These are phyloP conservation scores for Phyllachora maydis DNA, from an alignment of 2,329 filamentous ascomycete species.

Conservation along the genomic window DNA sequence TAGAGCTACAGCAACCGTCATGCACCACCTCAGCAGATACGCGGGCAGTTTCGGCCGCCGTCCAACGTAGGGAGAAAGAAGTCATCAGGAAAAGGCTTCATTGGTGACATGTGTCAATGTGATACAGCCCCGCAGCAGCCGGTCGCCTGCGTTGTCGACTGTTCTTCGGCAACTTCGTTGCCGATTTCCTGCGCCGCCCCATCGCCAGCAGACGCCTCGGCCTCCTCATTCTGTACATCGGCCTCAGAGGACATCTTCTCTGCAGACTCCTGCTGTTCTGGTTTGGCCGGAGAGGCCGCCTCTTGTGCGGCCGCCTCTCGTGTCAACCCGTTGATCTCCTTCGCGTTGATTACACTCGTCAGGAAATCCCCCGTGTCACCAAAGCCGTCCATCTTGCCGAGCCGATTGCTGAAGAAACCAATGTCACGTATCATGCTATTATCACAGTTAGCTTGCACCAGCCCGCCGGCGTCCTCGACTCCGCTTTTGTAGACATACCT, in stretches of 20 bases:
- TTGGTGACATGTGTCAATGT: too few species aligned
- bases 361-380: constrained; percentile 53
- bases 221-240: background rate
- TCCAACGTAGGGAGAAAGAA: too few species aligned
- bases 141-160: too few species aligned
- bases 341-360: constrained; percentile 40
- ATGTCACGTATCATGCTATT: constrained; percentile 57
- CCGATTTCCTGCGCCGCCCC: background rate
- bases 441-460: constrained; percentile 1
- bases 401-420: constrained; percentile 46
- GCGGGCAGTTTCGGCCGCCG: too few species aligned
- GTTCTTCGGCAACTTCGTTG: too few species aligned
- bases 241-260: background rate
- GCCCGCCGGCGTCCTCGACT: too few species aligned
- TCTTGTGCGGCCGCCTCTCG: too few species aligned
- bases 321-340: constrained; percentile 19
- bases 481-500: constrained; percentile 50
- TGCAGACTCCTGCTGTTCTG: background rate
- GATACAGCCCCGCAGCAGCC: too few species aligned
- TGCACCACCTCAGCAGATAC: too few species aligned
- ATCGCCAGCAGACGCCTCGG: background rate
- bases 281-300: background rate
- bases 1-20: too few species aligned
- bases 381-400: constrained; percentile 63
- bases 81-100: too few species aligned